Conservation (phyloP, 805 yeast genomes). For the Wickerhamomyces mucosus region DNA sequence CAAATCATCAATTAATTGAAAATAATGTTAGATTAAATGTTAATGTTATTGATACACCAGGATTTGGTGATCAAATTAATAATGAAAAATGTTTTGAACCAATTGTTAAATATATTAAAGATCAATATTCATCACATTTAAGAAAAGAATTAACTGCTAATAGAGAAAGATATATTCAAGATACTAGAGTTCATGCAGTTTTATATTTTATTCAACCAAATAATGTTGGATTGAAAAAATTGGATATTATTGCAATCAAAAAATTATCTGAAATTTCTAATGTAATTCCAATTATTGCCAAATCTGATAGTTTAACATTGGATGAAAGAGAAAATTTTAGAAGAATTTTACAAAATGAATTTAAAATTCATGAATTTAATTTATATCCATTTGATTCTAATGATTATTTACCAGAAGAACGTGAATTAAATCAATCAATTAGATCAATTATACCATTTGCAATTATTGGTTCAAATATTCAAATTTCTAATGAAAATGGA, state of each 20-base stretch:
- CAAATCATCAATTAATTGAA: slow-evolving; percentile 65
- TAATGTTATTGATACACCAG: slow-evolving; percentile 93
- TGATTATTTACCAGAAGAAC: slow-evolving; percentile 61
- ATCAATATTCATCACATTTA: slow-evolving; percentile 84
- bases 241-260: slow-evolving; percentile 76
- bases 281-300: slow-evolving; percentile 93
- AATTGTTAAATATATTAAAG: slow-evolving; percentile 85
- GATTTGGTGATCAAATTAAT: slow-evolving; percentile 94
- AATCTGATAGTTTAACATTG: slow-evolving; percentile 80
- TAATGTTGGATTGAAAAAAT: slow-evolving; percentile 71
- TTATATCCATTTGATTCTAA: slow-evolving; percentile 78
- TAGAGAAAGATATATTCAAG: slow-evolving; percentile 73
- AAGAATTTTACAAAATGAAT: slow-evolving; percentile 66
- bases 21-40: slow-evolving; percentile 80
- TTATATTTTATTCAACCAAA: slow-evolving; percentile 87
- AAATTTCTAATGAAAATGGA: slow-evolving; percentile 59
- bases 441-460: slow-evolving; percentile 86
- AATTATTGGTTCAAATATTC: slow-evolving; percentile 81
- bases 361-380: slow-evolving; percentile 59
- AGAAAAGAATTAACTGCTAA: slow-evolving; percentile 93
- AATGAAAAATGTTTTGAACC: slow-evolving; percentile 97
- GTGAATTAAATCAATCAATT: slow-evolving; percentile 64
- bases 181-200: slow-evolving; percentile 89
- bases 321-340: slow-evolving; percentile 79
- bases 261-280: slow-evolving; percentile 84